Conservation (phyloP, 192 early-diverging fungal genomes). For the Thamnidium elegans region DNA sequence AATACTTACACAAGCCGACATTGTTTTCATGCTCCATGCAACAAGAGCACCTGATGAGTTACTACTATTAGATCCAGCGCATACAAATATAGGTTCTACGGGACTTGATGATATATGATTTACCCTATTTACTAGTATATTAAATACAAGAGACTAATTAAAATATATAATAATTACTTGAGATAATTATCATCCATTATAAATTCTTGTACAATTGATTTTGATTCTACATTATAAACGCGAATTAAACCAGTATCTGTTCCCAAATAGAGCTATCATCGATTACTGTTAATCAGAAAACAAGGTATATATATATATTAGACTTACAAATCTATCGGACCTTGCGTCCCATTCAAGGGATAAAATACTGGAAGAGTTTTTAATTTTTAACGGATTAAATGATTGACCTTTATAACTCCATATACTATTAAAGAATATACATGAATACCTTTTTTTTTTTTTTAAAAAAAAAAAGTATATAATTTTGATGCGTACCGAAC, state of each 20-base stretch:
- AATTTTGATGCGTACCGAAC: slow-evolving; percentile 39
- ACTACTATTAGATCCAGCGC: slow-evolving; percentile 37
- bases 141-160: not conserved
- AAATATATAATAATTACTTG: slow-evolving; percentile 28
- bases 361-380: slow-evolving; percentile 36
- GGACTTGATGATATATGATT: slow-evolving; percentile 52
- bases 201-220: slow-evolving; percentile 56
- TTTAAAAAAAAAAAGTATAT: not conserved
- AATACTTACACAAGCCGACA: slow-evolving; percentile 42
- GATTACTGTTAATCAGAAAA: too few species aligned
- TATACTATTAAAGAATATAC: slow-evolving; percentile 16
- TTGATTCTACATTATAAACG: slow-evolving; percentile 54
- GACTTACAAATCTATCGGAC: slow-evolving; percentile 43
- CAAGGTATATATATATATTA: not conserved
- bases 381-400: slow-evolving; percentile 32
- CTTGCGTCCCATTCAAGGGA: slow-evolving; percentile 46
- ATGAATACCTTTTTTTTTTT: not conserved
- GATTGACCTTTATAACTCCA: slow-evolving; percentile 44
- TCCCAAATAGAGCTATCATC: slow-evolving; percentile 48
- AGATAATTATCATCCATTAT: slow-evolving; percentile 44
- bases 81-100: slow-evolving; percentile 51
- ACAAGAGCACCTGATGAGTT: slow-evolving; percentile 39
- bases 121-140: slow-evolving; percentile 32
- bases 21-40: slow-evolving; percentile 56
- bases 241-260: slow-evolving; percentile 49